Conservation (phyloP, 768 basidiomycete genomes). For the Pisolithus orientalis region DNA sequence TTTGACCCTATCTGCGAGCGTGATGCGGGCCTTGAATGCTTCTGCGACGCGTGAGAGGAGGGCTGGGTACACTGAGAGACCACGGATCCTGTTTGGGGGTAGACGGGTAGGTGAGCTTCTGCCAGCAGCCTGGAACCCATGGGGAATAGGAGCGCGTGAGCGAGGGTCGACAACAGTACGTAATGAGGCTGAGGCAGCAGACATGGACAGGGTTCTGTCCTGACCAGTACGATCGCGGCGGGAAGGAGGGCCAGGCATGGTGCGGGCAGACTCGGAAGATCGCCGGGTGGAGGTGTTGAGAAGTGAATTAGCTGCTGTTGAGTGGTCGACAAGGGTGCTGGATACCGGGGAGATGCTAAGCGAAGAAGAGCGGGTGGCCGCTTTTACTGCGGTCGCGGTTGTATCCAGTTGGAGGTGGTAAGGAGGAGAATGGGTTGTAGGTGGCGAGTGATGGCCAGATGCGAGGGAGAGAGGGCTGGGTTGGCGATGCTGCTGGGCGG, state of each 20-base stretch:
- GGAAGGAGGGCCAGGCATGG: slow-evolving; percentile 44
- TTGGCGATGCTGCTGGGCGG: slow-evolving; percentile 23
- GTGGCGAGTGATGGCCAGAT: slow-evolving; percentile 32
- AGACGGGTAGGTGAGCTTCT: slow-evolving; percentile 33
- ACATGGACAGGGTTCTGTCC: slow-evolving; percentile 76
- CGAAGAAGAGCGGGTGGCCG: slow-evolving; percentile 36
- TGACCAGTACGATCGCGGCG: slow-evolving; percentile 57
- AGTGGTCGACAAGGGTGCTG: slow-evolving; percentile 33
- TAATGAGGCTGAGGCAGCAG: slow-evolving; percentile 47
- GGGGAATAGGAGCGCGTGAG: slow-evolving; percentile 27
- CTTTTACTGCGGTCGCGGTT: slow-evolving; percentile 33
- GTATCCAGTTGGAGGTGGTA: slow-evolving; percentile 54
- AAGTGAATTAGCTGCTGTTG: slow-evolving; percentile 10
- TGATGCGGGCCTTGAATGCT: slow-evolving; percentile 81
- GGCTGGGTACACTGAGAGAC: slow-evolving; percentile 90
- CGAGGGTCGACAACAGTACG: slow-evolving; percentile 41
- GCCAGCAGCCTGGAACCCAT: slow-evolving; percentile 23
- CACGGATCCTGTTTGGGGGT: slow-evolving; percentile 36
- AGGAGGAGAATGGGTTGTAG: slow-evolving; percentile 28
- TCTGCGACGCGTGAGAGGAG: slow-evolving; percentile 91
- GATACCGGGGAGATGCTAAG: slow-evolving; percentile 40
- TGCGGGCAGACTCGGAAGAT: slow-evolving; percentile 67
- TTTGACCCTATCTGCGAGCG: slow-evolving; percentile 75
- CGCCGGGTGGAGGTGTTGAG: slow-evolving; percentile 34
- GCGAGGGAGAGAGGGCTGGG: slow-evolving; percentile 34